These are phyloP conservation scores for Blastobotrys arbuscula DNA, from an alignment of 1,139 yeast genomes.

Conservation along the genomic window DNA sequence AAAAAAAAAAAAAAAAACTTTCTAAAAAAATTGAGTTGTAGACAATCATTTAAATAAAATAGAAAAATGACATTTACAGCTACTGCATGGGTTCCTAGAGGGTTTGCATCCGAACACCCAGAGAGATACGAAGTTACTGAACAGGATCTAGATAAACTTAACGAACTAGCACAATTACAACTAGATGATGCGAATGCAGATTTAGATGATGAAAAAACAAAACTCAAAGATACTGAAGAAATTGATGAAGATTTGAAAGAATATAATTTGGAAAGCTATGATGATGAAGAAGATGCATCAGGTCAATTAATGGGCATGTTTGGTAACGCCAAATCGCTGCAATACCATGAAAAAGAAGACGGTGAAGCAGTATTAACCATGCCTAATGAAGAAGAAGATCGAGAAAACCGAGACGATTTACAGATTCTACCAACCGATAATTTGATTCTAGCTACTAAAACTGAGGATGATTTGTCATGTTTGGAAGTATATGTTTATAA, in stretches of 20 bases:
- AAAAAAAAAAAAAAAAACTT: conserved; percentile 1
- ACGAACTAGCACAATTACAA: conserved; percentile 77
- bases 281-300: conserved; percentile 54
- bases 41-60: background rate
- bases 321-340: conserved; percentile 41
- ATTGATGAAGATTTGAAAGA: conserved; percentile 70
- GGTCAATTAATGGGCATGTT: conserved; percentile 40
- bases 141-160: conserved; percentile 87
- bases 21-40: background rate
- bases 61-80: conserved; percentile 71
- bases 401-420: conserved; percentile 72
- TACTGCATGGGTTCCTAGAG: conserved; percentile 94
- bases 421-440: conserved; percentile 90
- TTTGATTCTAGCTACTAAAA: conserved; percentile 82
- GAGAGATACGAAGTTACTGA: conserved; percentile 83
- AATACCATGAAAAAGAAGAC: conserved; percentile 52
- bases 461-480: conserved; percentile 92
- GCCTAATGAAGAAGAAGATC: conserved; percentile 51
- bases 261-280: conserved; percentile 80
- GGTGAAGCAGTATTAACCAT: conserved; percentile 73
- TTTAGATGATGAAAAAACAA: conserved; percentile 13
- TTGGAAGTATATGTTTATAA: conserved; percentile 92
- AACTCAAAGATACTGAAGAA: conserved; percentile 27
- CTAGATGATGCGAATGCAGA: conserved; percentile 36
- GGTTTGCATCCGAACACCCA: conserved; percentile 90